Evolutionary conservation across 2,329 filamentous ascomycete genomes (phyloP).

Genomic region (Diaporthe helianthi): DNA sequence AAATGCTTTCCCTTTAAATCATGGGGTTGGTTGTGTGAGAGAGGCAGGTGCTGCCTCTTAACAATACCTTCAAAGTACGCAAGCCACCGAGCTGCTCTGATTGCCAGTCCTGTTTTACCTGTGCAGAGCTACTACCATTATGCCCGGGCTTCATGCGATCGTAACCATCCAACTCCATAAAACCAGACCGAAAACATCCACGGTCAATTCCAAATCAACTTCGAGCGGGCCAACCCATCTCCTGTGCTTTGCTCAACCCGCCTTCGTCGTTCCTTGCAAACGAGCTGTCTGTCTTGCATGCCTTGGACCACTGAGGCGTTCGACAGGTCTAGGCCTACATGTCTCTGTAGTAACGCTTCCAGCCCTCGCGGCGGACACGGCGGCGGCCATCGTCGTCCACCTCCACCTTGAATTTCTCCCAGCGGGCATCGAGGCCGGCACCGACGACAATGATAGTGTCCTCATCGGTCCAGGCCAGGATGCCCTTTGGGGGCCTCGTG

Average conservation of each 20-base stretch:
- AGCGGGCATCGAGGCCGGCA: conserved; percentile 79
- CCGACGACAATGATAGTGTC: conserved; percentile 77
- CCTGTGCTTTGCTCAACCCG: background rate
- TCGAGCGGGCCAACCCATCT: background rate
- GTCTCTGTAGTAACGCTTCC: conserved; percentile 74
- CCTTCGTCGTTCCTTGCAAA: background rate
- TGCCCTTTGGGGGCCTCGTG: conserved; percentile 74
- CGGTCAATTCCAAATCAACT: background rate
- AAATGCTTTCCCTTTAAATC: background rate
- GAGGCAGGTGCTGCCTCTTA: background rate
- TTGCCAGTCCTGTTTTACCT: conserved; percentile 33
- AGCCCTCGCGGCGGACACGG: conserved; percentile 74
- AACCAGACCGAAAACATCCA: background rate
- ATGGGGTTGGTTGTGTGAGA: background rate
- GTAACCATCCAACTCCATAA: conserved; percentile 38
- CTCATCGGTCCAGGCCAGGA: conserved; percentile 85
- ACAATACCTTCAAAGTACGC: background rate
- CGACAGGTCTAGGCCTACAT: conserved; percentile 23
- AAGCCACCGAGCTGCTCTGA: conserved; percentile 2
- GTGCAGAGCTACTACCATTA: conserved; percentile 17
- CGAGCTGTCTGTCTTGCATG: background rate
- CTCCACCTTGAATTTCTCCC: conserved; percentile 85
- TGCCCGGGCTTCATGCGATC: background rate
- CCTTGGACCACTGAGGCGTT: background rate
- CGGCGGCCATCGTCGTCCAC: conserved; percentile 72